Evolutionary conservation across 1,139 yeast genomes (phyloP).

Genomic region (Oligophagozyma castellii): DNA sequence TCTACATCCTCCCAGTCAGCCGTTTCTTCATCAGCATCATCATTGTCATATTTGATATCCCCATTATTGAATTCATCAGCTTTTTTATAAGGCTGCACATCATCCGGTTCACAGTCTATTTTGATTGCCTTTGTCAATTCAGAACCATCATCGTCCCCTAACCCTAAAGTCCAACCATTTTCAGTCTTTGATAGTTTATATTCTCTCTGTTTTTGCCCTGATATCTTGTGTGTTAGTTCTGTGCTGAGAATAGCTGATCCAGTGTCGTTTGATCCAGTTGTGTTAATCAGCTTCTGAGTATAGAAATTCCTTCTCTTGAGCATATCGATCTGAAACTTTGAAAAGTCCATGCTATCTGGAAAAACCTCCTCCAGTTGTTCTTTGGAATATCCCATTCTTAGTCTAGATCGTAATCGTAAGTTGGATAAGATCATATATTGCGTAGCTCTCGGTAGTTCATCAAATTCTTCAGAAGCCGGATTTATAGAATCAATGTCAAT

Average conservation of each 20-base stretch:
- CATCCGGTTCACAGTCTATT: too few species aligned
- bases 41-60: conserved; percentile 15
- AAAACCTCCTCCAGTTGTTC: conserved; percentile 72
- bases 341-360: conserved; percentile 79
- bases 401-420: conserved; percentile 66
- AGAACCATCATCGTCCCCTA: conserved; percentile 34
- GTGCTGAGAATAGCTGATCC: conserved; percentile 26
- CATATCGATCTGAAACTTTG: conserved; percentile 83
- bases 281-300: conserved; percentile 76
- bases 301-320: conserved; percentile 83
- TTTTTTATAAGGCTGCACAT: conserved; percentile 21
- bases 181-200: conserved; percentile 66
- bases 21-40: conserved; percentile 31
- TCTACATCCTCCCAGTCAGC: conserved; percentile 55
- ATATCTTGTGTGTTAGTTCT: conserved; percentile 41
- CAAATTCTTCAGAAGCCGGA: conserved; percentile 55
- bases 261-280: conserved; percentile 68
- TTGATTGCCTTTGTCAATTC: conserved; percentile 31
- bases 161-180: conserved; percentile 77
- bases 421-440: conserved; percentile 83
- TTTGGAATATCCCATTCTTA: conserved; percentile 89
- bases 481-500: conserved; percentile 57
- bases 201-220: conserved; percentile 69
- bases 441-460: conserved; percentile 57
- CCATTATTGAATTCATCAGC: conserved; percentile 11